These are phyloP conservation scores for Aurantiochytrium sp. DNA, from an alignment of 108 stramenopile genomes.

Conservation along the genomic window DNA sequence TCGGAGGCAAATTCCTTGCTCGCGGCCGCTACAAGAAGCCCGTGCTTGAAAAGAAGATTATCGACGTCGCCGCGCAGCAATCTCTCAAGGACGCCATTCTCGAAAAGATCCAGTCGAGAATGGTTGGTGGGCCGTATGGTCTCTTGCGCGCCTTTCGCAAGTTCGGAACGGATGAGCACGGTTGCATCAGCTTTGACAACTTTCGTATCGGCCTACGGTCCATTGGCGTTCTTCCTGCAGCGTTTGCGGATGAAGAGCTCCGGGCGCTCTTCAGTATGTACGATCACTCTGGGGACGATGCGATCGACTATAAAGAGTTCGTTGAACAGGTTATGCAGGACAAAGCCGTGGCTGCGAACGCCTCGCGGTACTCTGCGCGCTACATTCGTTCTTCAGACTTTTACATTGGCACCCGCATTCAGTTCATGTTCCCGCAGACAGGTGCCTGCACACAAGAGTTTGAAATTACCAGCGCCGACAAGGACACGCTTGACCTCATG, in stretches of 20 bases:
- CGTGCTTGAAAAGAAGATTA: not conserved
- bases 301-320: not conserved
- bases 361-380: not conserved
- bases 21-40: constrained; percentile 47
- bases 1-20: constrained; percentile 63
- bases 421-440: constrained; percentile 23
- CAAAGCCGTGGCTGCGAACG: not conserved
- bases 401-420: not conserved
- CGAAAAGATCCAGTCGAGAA: not conserved
- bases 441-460: constrained; percentile 16
- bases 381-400: constrained; percentile 28
- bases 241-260: constrained; percentile 14
- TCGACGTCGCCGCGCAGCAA: not conserved
- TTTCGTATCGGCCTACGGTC: not conserved
- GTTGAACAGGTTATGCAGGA: constrained; percentile 11
- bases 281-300: not conserved
- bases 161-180: not conserved
- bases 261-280: not conserved
- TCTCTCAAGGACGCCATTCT: not conserved
- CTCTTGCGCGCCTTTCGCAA: constrained; percentile 7
- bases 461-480: not conserved
- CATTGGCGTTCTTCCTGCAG: not conserved
- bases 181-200: not conserved
- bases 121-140: constrained; percentile 4
- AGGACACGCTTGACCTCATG: not conserved